Evolutionary conservation across 1,139 yeast genomes (phyloP).

Genomic region (Sugiyamaella xylanicola): DNA sequence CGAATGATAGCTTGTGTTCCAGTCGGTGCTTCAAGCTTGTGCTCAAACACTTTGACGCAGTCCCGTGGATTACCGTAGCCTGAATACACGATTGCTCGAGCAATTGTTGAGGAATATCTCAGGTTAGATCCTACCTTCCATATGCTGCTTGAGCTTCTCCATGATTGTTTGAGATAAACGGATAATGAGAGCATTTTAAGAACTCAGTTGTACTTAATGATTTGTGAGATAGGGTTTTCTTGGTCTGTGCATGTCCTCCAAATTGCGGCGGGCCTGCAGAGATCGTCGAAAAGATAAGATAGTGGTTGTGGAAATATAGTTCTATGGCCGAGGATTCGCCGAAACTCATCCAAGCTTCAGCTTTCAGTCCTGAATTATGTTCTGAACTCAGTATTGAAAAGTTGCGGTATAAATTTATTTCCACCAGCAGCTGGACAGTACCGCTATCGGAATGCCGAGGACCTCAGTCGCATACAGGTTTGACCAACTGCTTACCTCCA

Average conservation of each 20-base stretch:
- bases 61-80: slow-evolving; percentile 40
- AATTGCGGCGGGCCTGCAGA: neutral
- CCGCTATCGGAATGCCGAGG: too few relatives aligned
- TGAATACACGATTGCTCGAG: slow-evolving; percentile 34
- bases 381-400: too few relatives aligned
- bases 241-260: neutral
- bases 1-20: slow-evolving; percentile 55
- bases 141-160: neutral
- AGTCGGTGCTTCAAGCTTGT: slow-evolving; percentile 39
- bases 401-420: too few relatives aligned
- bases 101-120: slow-evolving; percentile 15
- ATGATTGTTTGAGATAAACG: neutral
- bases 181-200: neutral
- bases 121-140: neutral
- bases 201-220: neutral
- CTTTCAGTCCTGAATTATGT: too few relatives aligned
- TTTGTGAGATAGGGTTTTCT: too few relatives aligned
- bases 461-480: too few relatives aligned
- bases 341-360: too few relatives aligned
- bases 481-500: too few relatives aligned
- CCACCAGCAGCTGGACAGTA: too few relatives aligned
- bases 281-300: neutral
- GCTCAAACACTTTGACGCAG: slow-evolving; percentile 31
- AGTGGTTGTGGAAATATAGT: neutral
- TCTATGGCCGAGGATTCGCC: neutral